These are phyloP conservation scores for Sarcodon aspratus DNA, from an alignment of 768 basidiomycete species.

Conservation along the genomic window DNA sequence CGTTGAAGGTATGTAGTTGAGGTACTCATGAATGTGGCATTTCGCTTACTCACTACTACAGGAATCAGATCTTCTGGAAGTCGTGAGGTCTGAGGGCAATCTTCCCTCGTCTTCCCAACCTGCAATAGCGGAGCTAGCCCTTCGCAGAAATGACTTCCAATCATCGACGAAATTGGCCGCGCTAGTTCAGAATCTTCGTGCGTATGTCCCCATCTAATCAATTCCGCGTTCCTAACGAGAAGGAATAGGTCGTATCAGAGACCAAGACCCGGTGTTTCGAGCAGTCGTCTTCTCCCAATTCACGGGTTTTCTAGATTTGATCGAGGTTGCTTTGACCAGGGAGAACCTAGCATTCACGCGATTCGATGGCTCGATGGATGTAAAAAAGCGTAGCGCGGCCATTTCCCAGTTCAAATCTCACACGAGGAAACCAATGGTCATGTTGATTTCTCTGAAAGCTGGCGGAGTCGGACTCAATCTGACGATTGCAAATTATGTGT, in stretches of 20 bases:
- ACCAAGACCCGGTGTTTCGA: slow-evolving; percentile 67
- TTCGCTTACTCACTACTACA: slow-evolving; percentile 12
- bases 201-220: slow-evolving; percentile 9
- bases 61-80: slow-evolving; percentile 54
- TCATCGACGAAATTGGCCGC: slow-evolving; percentile 91
- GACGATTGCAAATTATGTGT: slow-evolving; percentile 76
- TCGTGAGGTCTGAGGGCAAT: slow-evolving; percentile 26
- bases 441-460: slow-evolving; percentile 77
- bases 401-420: slow-evolving; percentile 75
- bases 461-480: slow-evolving; percentile 88
- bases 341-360: slow-evolving; percentile 62
- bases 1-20: slow-evolving; percentile 37
- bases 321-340: slow-evolving; percentile 57
- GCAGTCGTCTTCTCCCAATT: slow-evolving; percentile 90
- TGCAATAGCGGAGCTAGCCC: slow-evolving; percentile 32
- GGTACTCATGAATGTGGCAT: not conserved
- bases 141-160: slow-evolving; percentile 75
- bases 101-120: slow-evolving; percentile 20
- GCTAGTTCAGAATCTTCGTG: slow-evolving; percentile 60
- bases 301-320: slow-evolving; percentile 78
- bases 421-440: slow-evolving; percentile 31
- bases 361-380: slow-evolving; percentile 89
- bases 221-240: not conserved
- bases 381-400: slow-evolving; percentile 68
- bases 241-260: slow-evolving; percentile 41